Conservation (phyloP, 2,329 filamentous ascomycete species). For the Trichoderma arundinaceum region DNA sequence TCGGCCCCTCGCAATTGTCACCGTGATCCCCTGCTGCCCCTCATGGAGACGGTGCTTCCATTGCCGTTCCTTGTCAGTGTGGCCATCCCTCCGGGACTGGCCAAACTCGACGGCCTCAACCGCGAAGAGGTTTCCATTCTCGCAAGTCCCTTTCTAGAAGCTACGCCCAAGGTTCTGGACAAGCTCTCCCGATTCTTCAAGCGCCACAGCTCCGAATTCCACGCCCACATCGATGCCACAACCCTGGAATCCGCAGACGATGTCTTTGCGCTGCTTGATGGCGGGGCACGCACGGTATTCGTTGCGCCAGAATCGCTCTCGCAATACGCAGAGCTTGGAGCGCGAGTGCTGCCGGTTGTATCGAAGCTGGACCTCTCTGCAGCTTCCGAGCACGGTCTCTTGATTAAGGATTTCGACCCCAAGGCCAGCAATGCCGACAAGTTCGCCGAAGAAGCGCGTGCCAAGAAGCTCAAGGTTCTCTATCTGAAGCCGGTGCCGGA, state of each 20-base stretch:
- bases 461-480: constrained; percentile 53
- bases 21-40: constrained; percentile 33
- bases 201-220: constrained; percentile 57
- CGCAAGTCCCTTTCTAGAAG: constrained; percentile 64
- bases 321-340: constrained; percentile 60
- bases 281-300: constrained; percentile 84
- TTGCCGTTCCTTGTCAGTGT: constrained; percentile 68
- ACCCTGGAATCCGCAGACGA: constrained; percentile 71
- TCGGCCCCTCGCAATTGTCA: not conserved
- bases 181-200: constrained; percentile 55
- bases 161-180: constrained; percentile 54
- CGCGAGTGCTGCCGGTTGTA: constrained; percentile 61
- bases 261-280: constrained; percentile 79
- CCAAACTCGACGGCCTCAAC: constrained; percentile 58
- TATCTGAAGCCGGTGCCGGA: constrained; percentile 59
- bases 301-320: constrained; percentile 73
- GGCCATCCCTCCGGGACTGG: constrained; percentile 55
- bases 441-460: constrained; percentile 53
- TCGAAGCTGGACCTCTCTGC: constrained; percentile 53
- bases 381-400: constrained; percentile 56
- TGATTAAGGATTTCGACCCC: constrained; percentile 60
- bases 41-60: constrained; percentile 69
- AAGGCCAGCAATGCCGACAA: constrained; percentile 48
- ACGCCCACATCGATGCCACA: constrained; percentile 79
- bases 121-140: constrained; percentile 64